Percentiles rank a stretch among this genome's conserved stretches.
Conservation (phyloP, 2,329 filamentous ascomycete species). For the Septoria petroselini region DNA sequence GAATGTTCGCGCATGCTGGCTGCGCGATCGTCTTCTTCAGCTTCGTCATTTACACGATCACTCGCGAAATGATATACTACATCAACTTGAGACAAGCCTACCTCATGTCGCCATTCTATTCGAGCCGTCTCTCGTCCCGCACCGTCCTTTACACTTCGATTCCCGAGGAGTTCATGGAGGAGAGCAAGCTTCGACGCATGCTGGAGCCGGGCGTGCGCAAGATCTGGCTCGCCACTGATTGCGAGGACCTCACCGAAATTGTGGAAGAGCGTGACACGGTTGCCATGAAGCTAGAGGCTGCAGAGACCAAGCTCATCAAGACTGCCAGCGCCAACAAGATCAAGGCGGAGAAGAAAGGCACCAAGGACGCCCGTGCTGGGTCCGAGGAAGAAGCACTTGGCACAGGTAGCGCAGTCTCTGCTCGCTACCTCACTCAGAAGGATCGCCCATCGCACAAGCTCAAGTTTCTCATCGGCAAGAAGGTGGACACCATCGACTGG, state of each 20-base stretch:
- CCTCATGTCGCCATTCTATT: constrained; percentile 77
- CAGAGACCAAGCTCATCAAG: constrained; percentile 82
- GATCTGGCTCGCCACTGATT: constrained; percentile 79
- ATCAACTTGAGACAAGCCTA: constrained; percentile 93
- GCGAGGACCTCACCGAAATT: constrained; percentile 71
- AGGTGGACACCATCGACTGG: constrained; percentile 94
- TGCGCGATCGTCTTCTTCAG: constrained; percentile 78
- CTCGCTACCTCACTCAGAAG: constrained; percentile 69
- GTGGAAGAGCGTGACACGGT: constrained; percentile 78
- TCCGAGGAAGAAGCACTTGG: constrained; percentile 48
- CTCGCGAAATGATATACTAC: constrained; percentile 84
- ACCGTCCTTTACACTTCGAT: constrained; percentile 89
- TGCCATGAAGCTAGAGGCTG: constrained; percentile 77
- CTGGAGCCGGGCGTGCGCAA: constrained; percentile 78
- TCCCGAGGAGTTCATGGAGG: constrained; percentile 71
- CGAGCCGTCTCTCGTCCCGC: constrained; percentile 80
- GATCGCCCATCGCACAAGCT: constrained; percentile 73
- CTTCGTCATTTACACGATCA: constrained; percentile 85
- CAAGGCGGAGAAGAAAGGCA: constrained; percentile 65
- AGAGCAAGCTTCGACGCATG: constrained; percentile 71
- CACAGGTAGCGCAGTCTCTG: constrained; percentile 68
- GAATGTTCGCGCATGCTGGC: constrained; percentile 78
- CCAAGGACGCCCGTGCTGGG: constrained; percentile 51
- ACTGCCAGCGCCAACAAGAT: constrained; percentile 68
- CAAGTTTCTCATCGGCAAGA: constrained; percentile 72